Percentiles rank a stretch among this genome's conserved stretches.
Evolutionary conservation across 73 alveolate genomes (phyloP).

Genomic region (Paramecium primaurelia): DNA sequence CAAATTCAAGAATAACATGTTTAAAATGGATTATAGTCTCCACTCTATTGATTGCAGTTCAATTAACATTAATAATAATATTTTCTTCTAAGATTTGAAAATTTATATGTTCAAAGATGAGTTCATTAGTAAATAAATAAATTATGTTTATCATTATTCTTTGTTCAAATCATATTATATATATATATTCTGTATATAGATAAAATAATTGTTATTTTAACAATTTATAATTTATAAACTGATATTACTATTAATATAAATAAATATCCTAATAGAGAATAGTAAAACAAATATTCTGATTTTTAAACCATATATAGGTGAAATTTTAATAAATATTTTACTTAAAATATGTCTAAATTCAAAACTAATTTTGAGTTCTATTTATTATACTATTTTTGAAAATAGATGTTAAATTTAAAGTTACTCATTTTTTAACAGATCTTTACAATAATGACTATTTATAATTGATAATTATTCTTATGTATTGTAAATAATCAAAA

Average conservation of each 20-base stretch:
- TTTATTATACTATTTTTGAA: not conserved
- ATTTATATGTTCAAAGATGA: not conserved
- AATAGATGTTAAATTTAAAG: not conserved
- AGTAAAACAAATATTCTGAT: too few relatives aligned
- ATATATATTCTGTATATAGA: too few relatives aligned
- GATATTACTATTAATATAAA: too few relatives aligned
- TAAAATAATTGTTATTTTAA: too few relatives aligned
- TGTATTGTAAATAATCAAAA: not conserved
- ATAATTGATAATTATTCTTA: slow-evolving; percentile 25
- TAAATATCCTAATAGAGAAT: too few relatives aligned
- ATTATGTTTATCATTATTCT: not conserved
- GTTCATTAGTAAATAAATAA: not conserved
- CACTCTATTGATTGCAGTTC: not conserved
- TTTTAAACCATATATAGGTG: too few relatives aligned
- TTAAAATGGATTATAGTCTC: slow-evolving; percentile 9
- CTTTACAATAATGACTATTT: not conserved
- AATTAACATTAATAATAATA: not conserved
- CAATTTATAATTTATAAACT: too few relatives aligned
- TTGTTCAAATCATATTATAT: not conserved
- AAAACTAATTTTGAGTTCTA: too few relatives aligned
- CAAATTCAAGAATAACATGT: not conserved
- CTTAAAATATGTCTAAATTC: too few relatives aligned
- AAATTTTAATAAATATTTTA: too few relatives aligned
- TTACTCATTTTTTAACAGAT: not conserved
- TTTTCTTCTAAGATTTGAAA: not conserved